A percentile compares a stretch with the other conserved stretches of the same genome.
These are phyloP conservation scores for Pseudonitzschia delicatissima DNA, from an alignment of 108 stramenopile genomes.

Conservation along the genomic window DNA sequence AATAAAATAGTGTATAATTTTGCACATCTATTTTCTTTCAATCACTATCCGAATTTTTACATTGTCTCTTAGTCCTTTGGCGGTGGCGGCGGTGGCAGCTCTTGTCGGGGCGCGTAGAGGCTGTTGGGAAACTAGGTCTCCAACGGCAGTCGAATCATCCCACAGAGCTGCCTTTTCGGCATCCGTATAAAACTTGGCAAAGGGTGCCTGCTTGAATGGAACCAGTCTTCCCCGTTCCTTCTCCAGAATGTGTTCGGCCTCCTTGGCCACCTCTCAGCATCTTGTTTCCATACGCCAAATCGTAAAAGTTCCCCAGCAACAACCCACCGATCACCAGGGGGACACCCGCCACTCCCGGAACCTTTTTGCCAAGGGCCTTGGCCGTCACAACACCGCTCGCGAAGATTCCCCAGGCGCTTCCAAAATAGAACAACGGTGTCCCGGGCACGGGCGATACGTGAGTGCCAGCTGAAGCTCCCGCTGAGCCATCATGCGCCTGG, in stretches of 20 bases:
- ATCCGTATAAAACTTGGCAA: conserved; percentile 44
- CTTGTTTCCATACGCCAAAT: conserved; percentile 65
- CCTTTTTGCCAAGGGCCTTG: conserved; percentile 23
- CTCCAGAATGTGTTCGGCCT: conserved; percentile 55
- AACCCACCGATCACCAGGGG: conserved; percentile 47
- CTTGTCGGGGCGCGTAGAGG: not conserved
- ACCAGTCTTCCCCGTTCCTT: conserved; percentile 53
- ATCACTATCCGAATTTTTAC: not conserved
- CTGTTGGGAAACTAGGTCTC: conserved; percentile 38
- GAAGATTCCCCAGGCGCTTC: conserved; percentile 37
- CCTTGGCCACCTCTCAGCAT: conserved; percentile 45
- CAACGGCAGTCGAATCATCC: conserved; percentile 41
- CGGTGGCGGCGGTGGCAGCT: not conserved
- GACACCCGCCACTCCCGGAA: conserved; percentile 38
- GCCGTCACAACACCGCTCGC: conserved; percentile 32
- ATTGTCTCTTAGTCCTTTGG: not conserved
- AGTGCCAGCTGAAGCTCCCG: conserved; percentile 58
- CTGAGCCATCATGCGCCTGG: conserved; percentile 47
- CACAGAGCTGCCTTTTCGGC: conserved; percentile 38
- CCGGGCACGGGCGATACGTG: conserved; percentile 57
- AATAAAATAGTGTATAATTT: not conserved
- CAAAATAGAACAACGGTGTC: conserved; percentile 51
- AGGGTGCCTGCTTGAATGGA: conserved; percentile 47
- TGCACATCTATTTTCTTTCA: not conserved
- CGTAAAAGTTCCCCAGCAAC: conserved; percentile 50